phyloP scores from a whole-genome alignment of 495 filamentous ascomycete genomes.

The Niebla homalea region DNA sequence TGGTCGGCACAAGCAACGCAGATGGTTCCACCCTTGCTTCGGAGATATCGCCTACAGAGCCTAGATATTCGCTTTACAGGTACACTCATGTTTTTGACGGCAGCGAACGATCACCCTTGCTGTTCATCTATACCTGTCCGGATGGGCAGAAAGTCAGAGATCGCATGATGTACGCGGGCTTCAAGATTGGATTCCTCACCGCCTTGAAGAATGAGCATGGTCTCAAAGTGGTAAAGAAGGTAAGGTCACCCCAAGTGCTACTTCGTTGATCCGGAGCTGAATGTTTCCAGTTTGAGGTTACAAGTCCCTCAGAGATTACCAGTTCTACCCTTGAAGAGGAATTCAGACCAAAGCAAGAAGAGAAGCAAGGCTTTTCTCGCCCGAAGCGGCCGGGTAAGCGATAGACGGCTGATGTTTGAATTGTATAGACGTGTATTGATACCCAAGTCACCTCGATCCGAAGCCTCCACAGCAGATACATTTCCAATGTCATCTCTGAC shows the following conservation, averaged over 20 bases:
- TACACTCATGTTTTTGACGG: conserved; percentile 43
- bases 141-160: conserved; percentile 69
- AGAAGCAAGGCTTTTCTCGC: conserved; percentile 62
- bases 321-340: conserved; percentile 57
- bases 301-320: conserved; percentile 65
- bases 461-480: too few relatives aligned
- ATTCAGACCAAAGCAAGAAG: conserved; percentile 57
- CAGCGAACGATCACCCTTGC: conserved; percentile 46
- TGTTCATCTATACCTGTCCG: conserved; percentile 95
- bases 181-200: conserved; percentile 55
- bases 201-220: conserved; percentile 57
- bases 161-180: conserved; percentile 87
- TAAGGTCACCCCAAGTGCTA: conserved; percentile 18
- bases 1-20: conserved; percentile 31
- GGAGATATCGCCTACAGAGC: conserved; percentile 66
- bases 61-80: conserved; percentile 83
- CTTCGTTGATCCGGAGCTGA: conserved; percentile 35
- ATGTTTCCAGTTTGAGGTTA: conserved; percentile 44
- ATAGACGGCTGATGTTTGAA: not conserved
- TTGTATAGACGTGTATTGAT: too few relatives aligned
- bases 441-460: too few relatives aligned
- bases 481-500: too few relatives aligned
- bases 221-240: conserved; percentile 62
- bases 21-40: conserved; percentile 24
- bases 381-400: conserved; percentile 71